Percentiles rank a stretch among this genome's conserved stretches.
These are phyloP conservation scores for Pseudogymnoascus sp. DNA, from an alignment of 2,329 filamentous ascomycete genomes.

Conservation along the genomic window DNA sequence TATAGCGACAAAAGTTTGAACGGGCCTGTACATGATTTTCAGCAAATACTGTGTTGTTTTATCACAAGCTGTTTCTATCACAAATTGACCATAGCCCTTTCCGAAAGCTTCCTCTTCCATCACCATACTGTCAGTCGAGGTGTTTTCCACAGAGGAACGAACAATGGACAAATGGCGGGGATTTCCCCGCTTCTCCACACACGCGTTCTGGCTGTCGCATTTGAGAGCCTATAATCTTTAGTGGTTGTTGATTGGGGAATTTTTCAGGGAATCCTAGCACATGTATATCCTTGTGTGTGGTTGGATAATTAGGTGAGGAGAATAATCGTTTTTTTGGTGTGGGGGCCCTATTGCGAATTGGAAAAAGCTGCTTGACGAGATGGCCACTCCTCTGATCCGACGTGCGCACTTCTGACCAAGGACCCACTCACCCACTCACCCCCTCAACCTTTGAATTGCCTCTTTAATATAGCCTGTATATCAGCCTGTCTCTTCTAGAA, in stretches of 20 bases:
- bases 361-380: neutral
- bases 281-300: neutral
- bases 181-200: no score
- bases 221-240: no score
- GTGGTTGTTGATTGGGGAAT: no score
- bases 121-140: neutral
- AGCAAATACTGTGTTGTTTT: neutral
- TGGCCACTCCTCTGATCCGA: neutral
- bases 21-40: neutral
- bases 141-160: neutral
- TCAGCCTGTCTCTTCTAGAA: neutral
- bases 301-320: neutral
- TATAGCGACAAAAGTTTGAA: neutral
- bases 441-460: neutral
- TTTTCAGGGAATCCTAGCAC: neutral
- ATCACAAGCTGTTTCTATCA: no score
- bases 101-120: neutral
- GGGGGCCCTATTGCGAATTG: neutral
- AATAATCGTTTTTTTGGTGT: neutral
- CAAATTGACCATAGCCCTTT: neutral
- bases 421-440: no score
- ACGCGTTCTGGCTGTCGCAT: no score
- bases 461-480: neutral
- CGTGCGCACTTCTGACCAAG: neutral
- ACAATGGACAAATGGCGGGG: neutral